Conservation (phyloP, 2,329 filamentous ascomycete species). For the Pezicula radicicola region DNA sequence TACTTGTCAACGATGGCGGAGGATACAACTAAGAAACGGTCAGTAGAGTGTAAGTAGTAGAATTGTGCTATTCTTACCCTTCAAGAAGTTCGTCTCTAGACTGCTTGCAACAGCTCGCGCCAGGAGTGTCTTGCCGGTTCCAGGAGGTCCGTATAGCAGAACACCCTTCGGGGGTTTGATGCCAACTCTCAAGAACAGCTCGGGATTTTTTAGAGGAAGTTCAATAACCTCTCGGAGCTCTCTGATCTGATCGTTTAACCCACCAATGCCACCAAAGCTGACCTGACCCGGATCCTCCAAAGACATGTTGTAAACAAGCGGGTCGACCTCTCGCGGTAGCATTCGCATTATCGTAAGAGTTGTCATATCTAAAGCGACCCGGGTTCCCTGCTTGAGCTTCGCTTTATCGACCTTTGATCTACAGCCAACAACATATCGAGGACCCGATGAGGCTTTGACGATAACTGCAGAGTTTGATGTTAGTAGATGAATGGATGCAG, state of each 20-base stretch:
- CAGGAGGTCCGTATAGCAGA: conserved; percentile 90
- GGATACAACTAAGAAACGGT: conserved; percentile 70
- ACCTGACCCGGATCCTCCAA: conserved; percentile 96
- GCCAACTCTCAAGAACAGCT: conserved; percentile 92
- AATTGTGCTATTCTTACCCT: conserved; percentile 57
- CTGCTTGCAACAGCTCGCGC: conserved; percentile 94
- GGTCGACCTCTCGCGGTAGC: conserved; percentile 97
- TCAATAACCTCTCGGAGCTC: conserved; percentile 98
- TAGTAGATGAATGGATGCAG: conserved; percentile 8
- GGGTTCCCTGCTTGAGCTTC: conserved; percentile 97
- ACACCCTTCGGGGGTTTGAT: conserved; percentile 99
- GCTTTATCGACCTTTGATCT: conserved; percentile 96
- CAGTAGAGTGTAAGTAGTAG: conserved; percentile 12
- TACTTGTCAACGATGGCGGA: conserved; percentile 99
- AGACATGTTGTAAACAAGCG: conserved; percentile 99
- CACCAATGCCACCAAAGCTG: conserved; percentile 96
- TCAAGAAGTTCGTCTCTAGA: conserved; percentile 96
- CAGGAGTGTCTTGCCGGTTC: conserved; percentile 93
- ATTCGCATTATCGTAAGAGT: conserved; percentile 99
- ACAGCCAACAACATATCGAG: conserved; percentile 96
- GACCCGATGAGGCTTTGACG: conserved; percentile 95
- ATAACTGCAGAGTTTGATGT: conserved; percentile 63
- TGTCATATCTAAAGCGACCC: conserved; percentile 98
- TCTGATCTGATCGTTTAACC: conserved; percentile 96
- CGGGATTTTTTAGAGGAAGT: conserved; percentile 95